phyloP scores from a whole-genome alignment of 768 basidiomycete genomes.

The Naganishia vishniacii region DNA sequence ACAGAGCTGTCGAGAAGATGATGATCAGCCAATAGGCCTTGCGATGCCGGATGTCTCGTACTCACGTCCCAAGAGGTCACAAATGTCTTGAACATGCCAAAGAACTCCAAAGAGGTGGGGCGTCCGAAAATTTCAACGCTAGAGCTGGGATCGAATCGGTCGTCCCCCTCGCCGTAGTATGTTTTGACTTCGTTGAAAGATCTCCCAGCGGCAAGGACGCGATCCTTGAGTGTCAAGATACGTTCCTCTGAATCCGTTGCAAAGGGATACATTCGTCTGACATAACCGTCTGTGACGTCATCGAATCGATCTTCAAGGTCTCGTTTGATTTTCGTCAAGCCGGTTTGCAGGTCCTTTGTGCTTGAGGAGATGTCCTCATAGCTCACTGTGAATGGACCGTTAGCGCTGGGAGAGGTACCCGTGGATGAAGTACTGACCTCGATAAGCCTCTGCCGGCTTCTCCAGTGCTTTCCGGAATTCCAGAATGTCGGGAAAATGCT shows the following conservation, averaged over 20 bases:
- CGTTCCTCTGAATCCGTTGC: slow-evolving; percentile 66
- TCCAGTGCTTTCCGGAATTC: slow-evolving; percentile 80
- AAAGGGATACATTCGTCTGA: slow-evolving; percentile 87
- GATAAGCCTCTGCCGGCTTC: slow-evolving; percentile 84
- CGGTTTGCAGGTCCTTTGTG: slow-evolving; percentile 64
- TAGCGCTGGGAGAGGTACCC: slow-evolving; percentile 13
- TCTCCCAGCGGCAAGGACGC: slow-evolving; percentile 76
- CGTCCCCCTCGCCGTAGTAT: slow-evolving; percentile 91
- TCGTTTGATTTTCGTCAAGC: slow-evolving; percentile 70
- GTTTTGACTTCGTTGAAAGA: slow-evolving; percentile 76
- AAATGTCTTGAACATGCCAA: slow-evolving; percentile 94
- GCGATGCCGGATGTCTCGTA: too few species aligned
- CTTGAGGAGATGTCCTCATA: slow-evolving; percentile 77
- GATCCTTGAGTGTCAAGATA: slow-evolving; percentile 77
- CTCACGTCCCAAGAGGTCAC: slow-evolving; percentile 69
- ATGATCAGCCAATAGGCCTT: too few species aligned
- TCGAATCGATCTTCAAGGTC: slow-evolving; percentile 76
- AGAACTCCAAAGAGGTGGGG: slow-evolving; percentile 72
- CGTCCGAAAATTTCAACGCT: slow-evolving; percentile 38
- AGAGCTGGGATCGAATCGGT: slow-evolving; percentile 49
- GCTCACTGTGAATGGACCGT: slow-evolving; percentile 60
- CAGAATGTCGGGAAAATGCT: slow-evolving; percentile 81
- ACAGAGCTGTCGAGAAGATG: slow-evolving; percentile 72
- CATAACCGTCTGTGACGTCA: slow-evolving; percentile 73
- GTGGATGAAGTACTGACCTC: slow-evolving; percentile 57